phyloP scores from a whole-genome alignment of 1,139 yeast species.

The Magnusiomyces tetraspermus region DNA sequence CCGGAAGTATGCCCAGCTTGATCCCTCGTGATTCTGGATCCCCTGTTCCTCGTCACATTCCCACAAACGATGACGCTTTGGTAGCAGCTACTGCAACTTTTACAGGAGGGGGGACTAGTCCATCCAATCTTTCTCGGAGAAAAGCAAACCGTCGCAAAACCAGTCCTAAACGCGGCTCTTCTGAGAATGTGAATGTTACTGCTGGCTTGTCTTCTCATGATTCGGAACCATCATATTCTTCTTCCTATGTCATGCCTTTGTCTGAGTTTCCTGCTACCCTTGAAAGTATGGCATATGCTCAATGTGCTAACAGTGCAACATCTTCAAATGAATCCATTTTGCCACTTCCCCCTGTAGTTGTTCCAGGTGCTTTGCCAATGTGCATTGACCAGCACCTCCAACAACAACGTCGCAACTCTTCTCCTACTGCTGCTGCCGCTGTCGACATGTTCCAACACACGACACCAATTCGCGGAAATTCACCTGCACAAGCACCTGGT shows the following conservation, averaged over 20 bases:
- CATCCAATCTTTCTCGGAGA: constrained; percentile 8
- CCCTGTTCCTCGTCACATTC: constrained; percentile 8
- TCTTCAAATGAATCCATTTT: neutral
- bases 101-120: neutral
- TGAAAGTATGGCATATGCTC: neutral
- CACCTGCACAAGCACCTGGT: neutral
- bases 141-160: constrained; percentile 10
- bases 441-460: too few species aligned
- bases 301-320: neutral
- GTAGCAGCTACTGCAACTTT: constrained; percentile 3
- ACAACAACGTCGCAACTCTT: too few species aligned
- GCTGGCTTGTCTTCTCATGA: neutral
- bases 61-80: neutral
- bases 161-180: neutral
- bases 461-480: neutral
- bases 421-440: too few species aligned
- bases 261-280: neutral
- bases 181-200: neutral
- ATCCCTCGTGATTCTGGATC: neutral
- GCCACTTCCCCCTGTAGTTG: neutral
- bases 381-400: too few species aligned
- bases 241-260: neutral
- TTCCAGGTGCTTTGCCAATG: neutral
- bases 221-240: too few species aligned
- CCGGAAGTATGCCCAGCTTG: neutral